Conservation (phyloP, 1,284 basidiomycete species). For the Lentinula novae-zelandiae region DNA sequence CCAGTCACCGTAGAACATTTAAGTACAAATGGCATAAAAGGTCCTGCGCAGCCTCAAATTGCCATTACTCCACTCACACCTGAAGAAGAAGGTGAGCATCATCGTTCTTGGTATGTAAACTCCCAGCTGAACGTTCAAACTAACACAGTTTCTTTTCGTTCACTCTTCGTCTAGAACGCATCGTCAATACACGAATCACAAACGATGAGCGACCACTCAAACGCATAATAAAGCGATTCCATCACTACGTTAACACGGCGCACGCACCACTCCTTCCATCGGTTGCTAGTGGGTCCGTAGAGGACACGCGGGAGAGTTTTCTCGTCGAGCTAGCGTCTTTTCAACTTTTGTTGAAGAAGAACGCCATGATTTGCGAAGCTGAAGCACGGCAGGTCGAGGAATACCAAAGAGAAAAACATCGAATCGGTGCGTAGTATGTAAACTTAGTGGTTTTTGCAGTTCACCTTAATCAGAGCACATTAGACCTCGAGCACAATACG, state of each 20-base stretch:
- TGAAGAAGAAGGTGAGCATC: conserved; percentile 65
- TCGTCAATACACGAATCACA: conserved; percentile 73
- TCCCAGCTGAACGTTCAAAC: conserved; percentile 14
- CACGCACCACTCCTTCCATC: conserved; percentile 43
- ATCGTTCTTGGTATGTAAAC: not conserved
- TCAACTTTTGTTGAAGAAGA: conserved; percentile 69
- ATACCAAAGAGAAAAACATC: conserved; percentile 65
- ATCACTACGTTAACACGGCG: conserved; percentile 60
- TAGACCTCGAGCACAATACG: conserved; percentile 67
- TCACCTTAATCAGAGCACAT: conserved; percentile 7
- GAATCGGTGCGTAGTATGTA: conserved; percentile 52
- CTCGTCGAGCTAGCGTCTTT: conserved; percentile 73
- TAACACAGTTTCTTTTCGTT: conserved; percentile 20
- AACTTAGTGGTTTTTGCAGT: conserved; percentile 7
- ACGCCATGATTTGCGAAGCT: conserved; percentile 74
- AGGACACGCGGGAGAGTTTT: conserved; percentile 75
- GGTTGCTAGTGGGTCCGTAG: conserved; percentile 38
- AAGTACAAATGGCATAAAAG: not conserved
- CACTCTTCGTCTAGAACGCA: conserved; percentile 47
- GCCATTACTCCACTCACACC: conserved; percentile 44
- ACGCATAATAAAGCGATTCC: conserved; percentile 75
- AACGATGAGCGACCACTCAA: conserved; percentile 72
- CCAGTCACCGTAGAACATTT: not conserved
- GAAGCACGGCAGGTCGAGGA: conserved; percentile 78
- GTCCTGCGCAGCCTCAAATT: conserved; percentile 2